Evolutionary conservation across 768 basidiomycete genomes (phyloP).

Genomic region (Tremella mesenterica): DNA sequence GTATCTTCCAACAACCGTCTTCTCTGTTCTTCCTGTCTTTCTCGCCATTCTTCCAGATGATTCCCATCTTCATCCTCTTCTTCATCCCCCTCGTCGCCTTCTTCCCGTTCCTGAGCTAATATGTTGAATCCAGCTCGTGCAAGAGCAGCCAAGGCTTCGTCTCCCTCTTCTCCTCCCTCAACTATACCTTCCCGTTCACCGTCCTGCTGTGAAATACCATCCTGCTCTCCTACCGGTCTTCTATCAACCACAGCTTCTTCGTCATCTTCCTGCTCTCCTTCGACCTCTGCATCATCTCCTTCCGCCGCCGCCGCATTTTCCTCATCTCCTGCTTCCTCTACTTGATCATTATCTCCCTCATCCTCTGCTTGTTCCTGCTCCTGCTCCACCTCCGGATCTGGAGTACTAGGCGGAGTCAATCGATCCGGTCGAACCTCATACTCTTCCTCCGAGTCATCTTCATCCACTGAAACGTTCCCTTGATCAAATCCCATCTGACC

Average conservation of each 20-base stretch:
- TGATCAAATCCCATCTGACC: slow-evolving; percentile 10
- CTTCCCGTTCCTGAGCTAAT: not conserved
- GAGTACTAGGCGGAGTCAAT: slow-evolving; percentile 21
- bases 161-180: slow-evolving; percentile 15
- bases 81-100: slow-evolving; percentile 6
- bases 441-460: slow-evolving; percentile 28
- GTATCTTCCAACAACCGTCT: slow-evolving; percentile 5
- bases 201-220: not conserved
- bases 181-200: not conserved
- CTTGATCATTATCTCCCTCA: not conserved
- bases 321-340: slow-evolving; percentile 11
- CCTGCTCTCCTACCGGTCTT: not conserved
- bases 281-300: slow-evolving; percentile 7
- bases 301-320: slow-evolving; percentile 13
- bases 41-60: not conserved
- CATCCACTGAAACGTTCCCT: slow-evolving; percentile 23
- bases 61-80: slow-evolving; percentile 8
- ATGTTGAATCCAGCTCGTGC: slow-evolving; percentile 3
- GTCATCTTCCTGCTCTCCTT: not conserved
- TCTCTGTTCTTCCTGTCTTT: not conserved
- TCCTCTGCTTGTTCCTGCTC: not conserved
- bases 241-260: not conserved
- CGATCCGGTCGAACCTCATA: slow-evolving; percentile 25
- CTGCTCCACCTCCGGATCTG: slow-evolving; percentile 15
- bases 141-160: slow-evolving; percentile 6